Evolutionary conservation across 2,329 filamentous ascomycete species (phyloP), one percentile per base, ranked within the genome.

Genomic region (Epichloe uncinata): DNA sequence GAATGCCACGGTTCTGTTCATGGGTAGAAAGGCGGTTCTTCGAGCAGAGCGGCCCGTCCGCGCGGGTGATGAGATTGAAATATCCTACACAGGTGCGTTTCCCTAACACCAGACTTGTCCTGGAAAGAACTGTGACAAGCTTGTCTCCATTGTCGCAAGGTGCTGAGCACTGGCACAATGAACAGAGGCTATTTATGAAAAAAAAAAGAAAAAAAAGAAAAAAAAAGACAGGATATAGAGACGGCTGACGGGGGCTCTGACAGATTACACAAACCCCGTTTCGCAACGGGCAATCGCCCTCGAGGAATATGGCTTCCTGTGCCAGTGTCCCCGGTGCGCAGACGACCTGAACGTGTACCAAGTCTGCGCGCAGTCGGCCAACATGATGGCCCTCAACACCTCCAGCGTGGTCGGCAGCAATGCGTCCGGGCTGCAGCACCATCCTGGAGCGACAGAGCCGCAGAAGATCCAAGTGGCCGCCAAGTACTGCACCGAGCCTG

Each of bases 81-180:
- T 83, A 35, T 80, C 77, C 1, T 83, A 83, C 55, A 76, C 79
- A 36, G 78, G 79, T 75, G 63, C 52, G 68, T 59, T 18, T n/a
- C 30, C 30, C 8, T 11, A 30, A 30, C 8, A 11, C 1, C 8
- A 30, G 30, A 11, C 30, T 11, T 11, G 3, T 11, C 9, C 30
- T 30, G 30, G 1, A 11, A 3, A 30, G 30, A 30, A 11, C 8
- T 30, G 30, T 11, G 30, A 9, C 30, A 30, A 30, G 8, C 30
- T 11, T 3, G 8, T 30, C 4, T 4, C 30, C 30, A 30, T 30
- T 9, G 8, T 30, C 8, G 30, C 30, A 30, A 30, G 30, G 30
- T 11, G 30, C 30, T 30, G 30, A 4, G 30, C 30, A 9, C 30
- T 30, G 30, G 30, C 30, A 30, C 9, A 30, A 11, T 9, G 11